Evolutionary conservation across 2,329 filamentous ascomycete genomes (phyloP), one percentile per base, ranked within the genome.

Genomic region (Cladosporium sp.): DNA sequence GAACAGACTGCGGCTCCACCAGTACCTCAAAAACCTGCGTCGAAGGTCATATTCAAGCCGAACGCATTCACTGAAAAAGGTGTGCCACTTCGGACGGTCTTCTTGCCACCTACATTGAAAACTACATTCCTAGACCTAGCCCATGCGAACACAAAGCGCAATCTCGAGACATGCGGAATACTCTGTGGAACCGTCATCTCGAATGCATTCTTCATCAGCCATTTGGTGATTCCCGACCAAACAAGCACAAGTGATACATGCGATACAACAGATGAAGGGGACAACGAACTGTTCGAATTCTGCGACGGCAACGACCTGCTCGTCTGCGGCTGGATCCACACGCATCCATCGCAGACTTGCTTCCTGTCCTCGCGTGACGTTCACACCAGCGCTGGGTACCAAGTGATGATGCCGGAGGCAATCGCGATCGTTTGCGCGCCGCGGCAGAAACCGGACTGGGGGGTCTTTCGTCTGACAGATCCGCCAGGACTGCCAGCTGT

Each of bases 361-460:
- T 99, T 99, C 68, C 95, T 99, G 88, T 96, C 89, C 66, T 93
- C 87, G 43, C 78, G 92, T 43, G 93, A 99, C 65, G 67, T 97
- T 58, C 93, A 99, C 65, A 99, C 95, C 0, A 92, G 96, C 64
- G 85, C 85, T 3, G 90, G 90, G 9, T 97, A 96, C 67, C 93
- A 99, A 70, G 84, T 93, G 53, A 96, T 96, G 89, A 81, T 97
- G 71, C 86, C 90, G 1, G 93, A 99, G 74, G 95, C 89, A 61
- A 90, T 99, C 56, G 93, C 93, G 3, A 95, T 99, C 62, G 93
- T 99, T 34, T 99, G 93, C 71, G 89, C 93, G 5, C 93, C 93
- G 0, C 86, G 80, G 51, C 89, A 87, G 61, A 76, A 78, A 30
- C 88, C 87, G 39, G 86, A 84, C 82, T 91, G 73, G 73, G 93